Base-by-base conservation (phyloP, 1,284 basidiomycete genomes). In the Rhodotorula sp. region DNA sequence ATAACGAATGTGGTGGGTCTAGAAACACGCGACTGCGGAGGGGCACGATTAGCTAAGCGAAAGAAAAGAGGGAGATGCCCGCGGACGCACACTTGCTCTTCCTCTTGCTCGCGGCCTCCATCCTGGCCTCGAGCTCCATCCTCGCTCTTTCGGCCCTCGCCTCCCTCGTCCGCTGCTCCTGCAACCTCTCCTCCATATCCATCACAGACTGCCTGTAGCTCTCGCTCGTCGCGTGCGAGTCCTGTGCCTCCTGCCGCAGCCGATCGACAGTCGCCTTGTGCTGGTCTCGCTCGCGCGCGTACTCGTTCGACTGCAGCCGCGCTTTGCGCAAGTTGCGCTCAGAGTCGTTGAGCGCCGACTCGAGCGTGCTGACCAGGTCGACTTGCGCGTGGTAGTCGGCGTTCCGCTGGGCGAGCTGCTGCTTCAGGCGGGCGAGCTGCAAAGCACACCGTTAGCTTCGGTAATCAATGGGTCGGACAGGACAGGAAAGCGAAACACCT, bases 301-400 rank as follows among this genome's bases (percentile, higher is more conserved):
- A 81, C 78, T 94, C 91, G 67, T 89, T 91, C 47, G 91, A 89
- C 78, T 93, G 91, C 86, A 91, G 88, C 56, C 92, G 89, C 13
- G 91, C 88, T 81, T 94, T 94, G 71, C 92, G 89, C 65, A 94
- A 83, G 77, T 92, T 94, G 80, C 93, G 91, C 81, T 94, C 92
- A 34, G 90, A 90, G 77, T 93, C 92, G 65, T 89, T 89, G 53
- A 94, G 83, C 46, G 90, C 90, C 51, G 87, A 86, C 81, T 93
- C 91, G 34, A 94, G 83, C 26, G 88, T 89, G 69, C 83, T 85
- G 70, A 94, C 91, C 65, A 94, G 85, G 79, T 95, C 91, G 85
- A 93, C 92, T 79, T 94, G 92, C 61, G 90, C 89, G 76, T 93
- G 90, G 30, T 63, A 58, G 30, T 69, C 68, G 11, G 57, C 56